These are phyloP conservation scores for Candida sithepensis DNA, from an alignment of 805 yeast species.

Conservation along the genomic window DNA sequence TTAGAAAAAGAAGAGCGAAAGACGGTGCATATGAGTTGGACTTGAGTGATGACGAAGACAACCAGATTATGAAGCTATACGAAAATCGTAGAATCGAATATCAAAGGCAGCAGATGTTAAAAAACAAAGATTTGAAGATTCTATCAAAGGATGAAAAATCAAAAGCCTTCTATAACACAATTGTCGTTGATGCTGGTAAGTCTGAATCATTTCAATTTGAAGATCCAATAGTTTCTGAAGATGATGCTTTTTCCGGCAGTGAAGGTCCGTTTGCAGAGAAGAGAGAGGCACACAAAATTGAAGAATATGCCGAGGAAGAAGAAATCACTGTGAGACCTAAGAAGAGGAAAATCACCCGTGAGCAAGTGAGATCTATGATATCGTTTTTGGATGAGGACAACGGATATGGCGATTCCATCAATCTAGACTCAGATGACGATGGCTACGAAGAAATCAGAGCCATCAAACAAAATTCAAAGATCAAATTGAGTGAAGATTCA, in stretches of 20 bases:
- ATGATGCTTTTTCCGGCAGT: slow-evolving; percentile 20
- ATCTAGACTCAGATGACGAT: slow-evolving; percentile 32
- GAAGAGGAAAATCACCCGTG: slow-evolving; percentile 32
- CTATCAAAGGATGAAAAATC: slow-evolving; percentile 52
- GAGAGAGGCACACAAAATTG: slow-evolving; percentile 14
- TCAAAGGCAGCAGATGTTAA: slow-evolving; percentile 41
- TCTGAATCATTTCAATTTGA: slow-evolving; percentile 20
- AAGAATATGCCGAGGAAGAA: slow-evolving; percentile 18
- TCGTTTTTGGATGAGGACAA: slow-evolving; percentile 26
- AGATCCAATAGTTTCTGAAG: slow-evolving; percentile 30
- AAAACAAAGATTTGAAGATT: slow-evolving; percentile 40
- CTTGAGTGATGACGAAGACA: slow-evolving; percentile 74
- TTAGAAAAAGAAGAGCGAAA: slow-evolving; percentile 54
- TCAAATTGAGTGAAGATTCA: slow-evolving; percentile 43
- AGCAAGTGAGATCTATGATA: slow-evolving; percentile 24
- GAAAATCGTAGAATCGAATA: slow-evolving; percentile 38
- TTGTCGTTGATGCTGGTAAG: slow-evolving; percentile 37
- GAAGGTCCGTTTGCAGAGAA: slow-evolving; percentile 28
- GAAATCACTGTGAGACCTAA: slow-evolving; percentile 21
- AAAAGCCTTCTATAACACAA: slow-evolving; percentile 64
- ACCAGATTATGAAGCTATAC: slow-evolving; percentile 39
- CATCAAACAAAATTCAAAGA: slow-evolving; percentile 28
- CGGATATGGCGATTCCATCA: slow-evolving; percentile 31
- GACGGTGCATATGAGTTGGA: slow-evolving; percentile 56
- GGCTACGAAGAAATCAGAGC: slow-evolving; percentile 36